phyloP scores from a whole-genome alignment of 2,329 filamentous ascomycete species.

The Nigrospora sphaerica region DNA sequence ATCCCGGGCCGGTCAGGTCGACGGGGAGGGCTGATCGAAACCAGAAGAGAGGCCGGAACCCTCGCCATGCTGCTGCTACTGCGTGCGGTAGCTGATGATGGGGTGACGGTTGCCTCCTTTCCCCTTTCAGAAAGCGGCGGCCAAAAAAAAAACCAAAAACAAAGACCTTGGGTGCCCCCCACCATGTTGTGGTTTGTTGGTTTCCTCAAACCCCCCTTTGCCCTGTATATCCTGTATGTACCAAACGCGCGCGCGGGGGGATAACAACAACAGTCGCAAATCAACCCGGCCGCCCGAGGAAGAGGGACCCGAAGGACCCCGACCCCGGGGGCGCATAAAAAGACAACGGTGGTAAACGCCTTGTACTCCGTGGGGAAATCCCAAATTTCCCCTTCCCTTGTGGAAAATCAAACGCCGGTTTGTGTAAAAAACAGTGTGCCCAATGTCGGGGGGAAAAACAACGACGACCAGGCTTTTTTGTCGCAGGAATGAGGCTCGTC shows the following conservation, averaged over 20 bases:
- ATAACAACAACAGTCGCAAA: background rate
- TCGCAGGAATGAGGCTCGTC: no score
- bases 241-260: background rate
- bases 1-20: no score
- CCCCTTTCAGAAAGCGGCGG: no score
- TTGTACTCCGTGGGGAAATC: background rate
- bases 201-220: background rate
- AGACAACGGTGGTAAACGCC: background rate
- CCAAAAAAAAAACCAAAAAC: no score
- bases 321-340: background rate
- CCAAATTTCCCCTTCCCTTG: background rate
- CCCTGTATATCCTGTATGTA: background rate
- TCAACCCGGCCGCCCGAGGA: background rate
- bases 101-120: no score
- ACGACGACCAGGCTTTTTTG: no score
- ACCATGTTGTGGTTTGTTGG: background rate
- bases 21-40: no score
- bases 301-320: background rate
- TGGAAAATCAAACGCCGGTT: background rate
- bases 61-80: no score
- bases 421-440: background rate
- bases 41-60: no score
- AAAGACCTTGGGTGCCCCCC: background rate
- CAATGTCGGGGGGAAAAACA: background rate
- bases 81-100: no score